phyloP scores from a whole-genome alignment of 2,329 filamentous ascomycete genomes.

The Calonectria pseudoturangicola region DNA sequence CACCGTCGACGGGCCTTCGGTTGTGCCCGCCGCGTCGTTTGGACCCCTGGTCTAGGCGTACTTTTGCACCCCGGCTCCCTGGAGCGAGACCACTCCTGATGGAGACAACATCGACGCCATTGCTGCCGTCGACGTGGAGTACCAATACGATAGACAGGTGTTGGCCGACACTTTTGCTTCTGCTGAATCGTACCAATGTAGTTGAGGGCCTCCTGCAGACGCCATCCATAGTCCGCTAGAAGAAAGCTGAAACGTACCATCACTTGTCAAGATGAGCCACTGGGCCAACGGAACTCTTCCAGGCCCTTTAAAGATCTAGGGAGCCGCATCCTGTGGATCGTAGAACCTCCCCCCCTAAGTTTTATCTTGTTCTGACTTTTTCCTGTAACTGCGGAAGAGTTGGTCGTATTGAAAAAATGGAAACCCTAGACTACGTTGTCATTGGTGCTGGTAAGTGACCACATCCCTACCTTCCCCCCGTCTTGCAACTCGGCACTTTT shows the following conservation, averaged over 20 bases:
- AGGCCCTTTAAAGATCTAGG: constrained; percentile 34
- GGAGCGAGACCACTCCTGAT: constrained; percentile 1
- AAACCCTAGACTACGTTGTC: constrained; percentile 68
- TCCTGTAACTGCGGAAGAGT: constrained; percentile 3
- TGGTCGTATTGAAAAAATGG: constrained; percentile 56
- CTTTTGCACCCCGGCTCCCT: constrained; percentile 27
- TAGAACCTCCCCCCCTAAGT: constrained; percentile 6
- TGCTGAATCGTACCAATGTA: not conserved
- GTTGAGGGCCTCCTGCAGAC: constrained; percentile 20
- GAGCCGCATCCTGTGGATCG: constrained; percentile 22
- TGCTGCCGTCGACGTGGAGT: constrained; percentile 15
- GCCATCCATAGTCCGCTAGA: constrained; percentile 31
- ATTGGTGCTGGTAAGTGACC: constrained; percentile 71
- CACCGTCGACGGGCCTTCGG: constrained; percentile 35
- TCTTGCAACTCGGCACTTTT: constrained; percentile 21
- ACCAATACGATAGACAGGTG: not conserved
- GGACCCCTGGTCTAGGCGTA: constrained; percentile 34
- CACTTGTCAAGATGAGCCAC: not conserved
- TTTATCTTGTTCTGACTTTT: constrained; percentile 5
- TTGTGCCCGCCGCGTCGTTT: constrained; percentile 41
- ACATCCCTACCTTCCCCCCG: not conserved
- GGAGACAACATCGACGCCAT: constrained; percentile 2
- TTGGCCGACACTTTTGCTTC: not conserved
- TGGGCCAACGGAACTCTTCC: not conserved
- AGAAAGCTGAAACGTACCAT: constrained; percentile 28